These are phyloP conservation scores for Aspergillus neotritici DNA, from an alignment of 2,329 filamentous ascomycete species.

Conservation along the genomic window DNA sequence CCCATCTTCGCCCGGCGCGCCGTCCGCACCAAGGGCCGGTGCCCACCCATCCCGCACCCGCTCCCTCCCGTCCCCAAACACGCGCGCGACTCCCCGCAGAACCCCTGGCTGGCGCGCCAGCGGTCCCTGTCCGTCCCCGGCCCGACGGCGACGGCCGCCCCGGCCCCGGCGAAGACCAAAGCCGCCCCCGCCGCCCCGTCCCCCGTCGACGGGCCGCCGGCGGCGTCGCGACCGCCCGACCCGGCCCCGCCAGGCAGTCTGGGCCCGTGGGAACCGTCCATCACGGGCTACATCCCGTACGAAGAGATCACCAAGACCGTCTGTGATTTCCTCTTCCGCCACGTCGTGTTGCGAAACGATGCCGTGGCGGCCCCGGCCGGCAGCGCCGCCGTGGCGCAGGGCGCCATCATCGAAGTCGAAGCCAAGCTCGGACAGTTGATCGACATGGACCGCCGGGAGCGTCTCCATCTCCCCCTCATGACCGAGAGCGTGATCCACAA, in stretches of 20 bases:
- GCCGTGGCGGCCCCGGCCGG: slow-evolving; percentile 49
- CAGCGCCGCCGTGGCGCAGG: slow-evolving; percentile 55
- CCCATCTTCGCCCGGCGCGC: slow-evolving; percentile 48
- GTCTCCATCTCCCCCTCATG: slow-evolving; percentile 61
- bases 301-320: slow-evolving; percentile 70
- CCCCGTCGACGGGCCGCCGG: slow-evolving; percentile 26
- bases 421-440: slow-evolving; percentile 84
- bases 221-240: slow-evolving; percentile 14
- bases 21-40: slow-evolving; percentile 36
- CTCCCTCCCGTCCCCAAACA: slow-evolving; percentile 31
- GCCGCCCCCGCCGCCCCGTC: slow-evolving; percentile 14
- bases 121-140: slow-evolving; percentile 13
- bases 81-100: slow-evolving; percentile 18
- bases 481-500: slow-evolving; percentile 66
- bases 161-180: slow-evolving; percentile 5
- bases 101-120: slow-evolving; percentile 20
- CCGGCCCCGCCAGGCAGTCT: slow-evolving; percentile 23
- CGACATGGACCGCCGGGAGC: slow-evolving; percentile 63
- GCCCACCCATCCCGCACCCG: slow-evolving; percentile 37
- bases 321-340: slow-evolving; percentile 73
- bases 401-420: slow-evolving; percentile 83
- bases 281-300: slow-evolving; percentile 64
- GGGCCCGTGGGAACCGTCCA: slow-evolving; percentile 50
- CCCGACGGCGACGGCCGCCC: slow-evolving; percentile 8
- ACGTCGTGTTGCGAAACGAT: slow-evolving; percentile 64